Evolutionary conservation across 2,329 filamentous ascomycete genomes (phyloP), one percentile per base, ranked within the genome.

Genomic region (Fusarium floridanum): DNA sequence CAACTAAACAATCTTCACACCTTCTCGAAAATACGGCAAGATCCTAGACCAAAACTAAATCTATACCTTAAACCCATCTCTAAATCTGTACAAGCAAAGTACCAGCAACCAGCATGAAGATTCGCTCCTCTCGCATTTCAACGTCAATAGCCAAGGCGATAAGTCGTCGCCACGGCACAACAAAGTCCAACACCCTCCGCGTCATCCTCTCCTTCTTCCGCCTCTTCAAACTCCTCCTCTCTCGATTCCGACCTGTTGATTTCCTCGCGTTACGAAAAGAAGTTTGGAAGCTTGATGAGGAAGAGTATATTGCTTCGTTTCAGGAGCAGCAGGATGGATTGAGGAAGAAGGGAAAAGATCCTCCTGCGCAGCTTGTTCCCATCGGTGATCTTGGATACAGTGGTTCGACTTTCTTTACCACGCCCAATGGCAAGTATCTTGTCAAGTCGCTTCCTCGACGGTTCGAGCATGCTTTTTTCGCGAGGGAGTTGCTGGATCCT

Each of bases 331-430:
- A 56, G n/a, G 22, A 56, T 12, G 32, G 27, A 12, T 14, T 53
- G 16, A 27, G 59, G 24, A 61, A 82, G 81, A 67, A 83, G 79
- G 50, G 81, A 80, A 64, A 78, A 14, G 76, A 79, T 16, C 53
- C 29, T 1, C 79, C 80, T 20, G 81, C 84, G 0, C 66, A 79
- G 37, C 82, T 94, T 36, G 82, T 87, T 2, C 81, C 91, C 1
- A 88, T 92, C 70, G 92, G 91, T 2, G 91, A 94, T 78, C 86
- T 95, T 82, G 93, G 93, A 4, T 94, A 93, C 79, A 93, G 91
- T 32, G 93, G 93, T 59, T 94, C 92, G 83, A 93, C 92, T 0
- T 95, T 95, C 82, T 94, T 93, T 82, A 88, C 87, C 6, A 94
- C 93, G 0, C 82, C 85, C 5, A 89, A 95, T 75, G 86, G 85